Base-by-base conservation (phyloP, 768 basidiomycete species). In the Thelephora ganbajun region DNA sequence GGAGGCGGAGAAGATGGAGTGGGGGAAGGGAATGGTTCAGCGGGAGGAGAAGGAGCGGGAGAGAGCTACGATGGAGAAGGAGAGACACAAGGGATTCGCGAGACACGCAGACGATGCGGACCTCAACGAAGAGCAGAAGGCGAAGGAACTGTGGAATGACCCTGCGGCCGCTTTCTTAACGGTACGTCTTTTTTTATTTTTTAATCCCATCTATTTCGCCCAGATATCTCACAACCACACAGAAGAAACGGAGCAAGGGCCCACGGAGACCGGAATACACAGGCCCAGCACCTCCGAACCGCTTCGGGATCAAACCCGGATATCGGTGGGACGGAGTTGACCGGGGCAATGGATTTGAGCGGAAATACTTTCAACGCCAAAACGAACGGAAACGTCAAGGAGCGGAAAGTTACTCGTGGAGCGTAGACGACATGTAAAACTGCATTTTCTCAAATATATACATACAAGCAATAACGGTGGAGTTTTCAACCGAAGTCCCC, bases 321-420 rank as follows among this genome's bases (percentile, higher is more conserved):
- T 90, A 92, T 61, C 73, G 94, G 59, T 99, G 96, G 96, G 96
- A 99, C 61, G 96, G 96, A 23, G 96, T 98, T 53, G 92, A 97
- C 60, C 76, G 92, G 48, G 77, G 88, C 3, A 97, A 83, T 52
- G 96, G 94, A 3, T 97, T 93, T 56, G 94, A 97, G 68, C 87
- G 84, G 69, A 91, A 90, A 56, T 67, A 79, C 45, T 94, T 93
- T 69, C 90, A 97, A 63, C 73, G 72, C 48, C 68, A 72, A 51
- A 98, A 97, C 60, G 75, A 84, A 36, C 72, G 70, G 59, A 76
- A 78, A 58, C 76, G 93, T 50, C 72, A 66, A 49, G 76, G 75
- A 5, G 61, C 73, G 20, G 89, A 90, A 58, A 81, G 80, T 45
- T 81, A 92, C 55, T 69, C 78, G 50, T 94, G 86, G 86, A 80